Base-by-base conservation (phyloP, 495 filamentous ascomycete genomes). In the Margaritispora aquatica region DNA sequence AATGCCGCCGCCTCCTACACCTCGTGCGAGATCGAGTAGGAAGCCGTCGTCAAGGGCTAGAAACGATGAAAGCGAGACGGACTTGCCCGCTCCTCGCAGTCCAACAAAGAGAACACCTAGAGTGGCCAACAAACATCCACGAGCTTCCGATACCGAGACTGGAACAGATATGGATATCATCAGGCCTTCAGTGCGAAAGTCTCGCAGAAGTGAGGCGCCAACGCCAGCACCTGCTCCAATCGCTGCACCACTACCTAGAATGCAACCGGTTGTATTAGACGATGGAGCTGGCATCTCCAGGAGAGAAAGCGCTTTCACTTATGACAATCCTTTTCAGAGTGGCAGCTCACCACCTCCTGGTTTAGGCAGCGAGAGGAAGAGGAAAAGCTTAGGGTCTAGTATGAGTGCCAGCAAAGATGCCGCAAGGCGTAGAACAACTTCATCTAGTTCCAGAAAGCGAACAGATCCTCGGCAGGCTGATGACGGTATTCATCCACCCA, bases 291-390 rank as follows among this genome's bases (percentile, higher is more conserved):
- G 26, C 8, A 22, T 57, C 3, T 57, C 17, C 69, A 73, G 38
- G 63, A 48, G 60, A 31, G 79, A 80, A 21, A 83, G 77, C 65
- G 80, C 88, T 59, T 96, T 97, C 72, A 87, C 85, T 29, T 76
- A 82, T 65, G 92, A 97, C 50, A 98, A 98, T 66, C 93, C 94
- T 0, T 98, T 98, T 66, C 94, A 98, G 69, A 94, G 89, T 66
- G 92, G 90, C 15, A 74, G 75, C 57, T 79, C 77, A 34, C 67
- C 76, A 0, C 51, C 48, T 4, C 19, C 58, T 38, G 63, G 23
- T 24, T 20, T 19, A 9, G 21, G 5, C 20, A 58, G 61, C 55
- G 66, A 61, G 56, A 57, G 31, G 36, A 64, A 59, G 54, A 21
- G 65, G 9, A 64, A 60, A 49, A 62, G 50, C 31, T 26, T 58